Base-by-base conservation (phyloP, 345 rosid species). In the Adansonia digitata region DNA sequence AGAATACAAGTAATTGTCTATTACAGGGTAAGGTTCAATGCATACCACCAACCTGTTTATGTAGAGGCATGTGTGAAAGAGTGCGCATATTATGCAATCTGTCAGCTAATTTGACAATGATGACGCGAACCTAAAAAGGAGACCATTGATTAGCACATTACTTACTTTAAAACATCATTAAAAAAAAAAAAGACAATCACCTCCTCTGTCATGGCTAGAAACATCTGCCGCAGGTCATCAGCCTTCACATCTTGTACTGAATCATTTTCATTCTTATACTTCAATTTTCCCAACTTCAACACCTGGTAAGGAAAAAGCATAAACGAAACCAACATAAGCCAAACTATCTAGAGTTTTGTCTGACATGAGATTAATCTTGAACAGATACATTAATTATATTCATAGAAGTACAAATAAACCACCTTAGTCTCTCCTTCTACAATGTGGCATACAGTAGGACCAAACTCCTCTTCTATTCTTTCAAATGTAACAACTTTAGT, bases 401-500 rank as follows among this genome's bases (percentile, higher is more conserved):
- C 48, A 59, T 29, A 62, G 48, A 45, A 82, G 75, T 52, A 65
- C 57, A 62, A 72, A 40, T 34, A 77, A 77, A 74, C 77, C 81
- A 91, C 99, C 98, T 93, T 95, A 67, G 99, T 95, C 87, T 95
- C 99, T 82, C 99, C 98, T 87, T 95, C 99, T 29, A 95, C 98
- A 77, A 95, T 95, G 84, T 68, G 92, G 57, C 98, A 89, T 35
- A 95, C 98, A 22, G 84, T 87, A 64, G 87, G 87, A 77, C 99
- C 96, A 87, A 93, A 93, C 80, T 92, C 93, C 81, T 88, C 87
- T 68, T 93, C 96, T 83, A 93, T 95, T 82, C 91, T 90, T 79
- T 91, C 96, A 81, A 93, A 95, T 65, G 97, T 91, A 74, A 95
- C 91, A 76, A 89, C 85, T 77, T 90, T 85, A 40, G 99, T 95